These are phyloP conservation scores for Macrophomina tecta DNA, from an alignment of 2,329 filamentous ascomycete genomes.

Conservation along the genomic window DNA sequence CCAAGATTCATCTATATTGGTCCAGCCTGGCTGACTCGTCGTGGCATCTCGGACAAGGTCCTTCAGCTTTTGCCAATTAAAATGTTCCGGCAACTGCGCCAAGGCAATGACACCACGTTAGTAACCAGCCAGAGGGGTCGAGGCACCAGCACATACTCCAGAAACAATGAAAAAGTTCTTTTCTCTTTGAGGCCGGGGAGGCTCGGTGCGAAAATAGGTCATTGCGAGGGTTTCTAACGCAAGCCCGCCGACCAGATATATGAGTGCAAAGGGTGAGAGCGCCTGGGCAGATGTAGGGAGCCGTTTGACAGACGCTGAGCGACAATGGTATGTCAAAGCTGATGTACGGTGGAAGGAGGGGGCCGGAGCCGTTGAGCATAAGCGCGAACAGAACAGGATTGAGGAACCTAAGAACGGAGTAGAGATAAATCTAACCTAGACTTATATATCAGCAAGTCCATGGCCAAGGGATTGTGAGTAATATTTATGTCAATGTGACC, in stretches of 20 bases:
- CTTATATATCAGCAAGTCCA: slow-evolving; percentile 22
- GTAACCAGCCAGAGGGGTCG: too few relatives aligned
- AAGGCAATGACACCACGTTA: too few relatives aligned
- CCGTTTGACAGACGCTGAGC: slow-evolving; percentile 23
- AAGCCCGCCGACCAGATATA: background rate
- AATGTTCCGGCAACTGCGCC: slow-evolving; percentile 27
- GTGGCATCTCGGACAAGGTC: slow-evolving; percentile 43
- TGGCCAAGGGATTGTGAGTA: slow-evolving; percentile 15
- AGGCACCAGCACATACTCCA: slow-evolving; percentile 14
- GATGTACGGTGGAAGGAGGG: background rate
- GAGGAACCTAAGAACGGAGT: background rate
- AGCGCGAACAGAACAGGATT: background rate
- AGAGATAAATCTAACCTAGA: background rate
- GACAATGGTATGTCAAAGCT: slow-evolving; percentile 19
- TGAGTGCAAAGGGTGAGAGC: background rate
- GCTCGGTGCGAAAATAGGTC: slow-evolving; percentile 1
- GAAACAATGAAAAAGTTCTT: slow-evolving; percentile 29
- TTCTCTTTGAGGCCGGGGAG: slow-evolving; percentile 14
- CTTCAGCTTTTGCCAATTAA: slow-evolving; percentile 46
- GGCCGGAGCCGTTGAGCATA: background rate
- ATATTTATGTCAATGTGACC: slow-evolving; percentile 10
- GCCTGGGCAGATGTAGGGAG: slow-evolving; percentile 21
- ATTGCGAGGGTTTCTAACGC: background rate
- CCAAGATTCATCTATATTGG: slow-evolving; percentile 37
- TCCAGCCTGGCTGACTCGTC: slow-evolving; percentile 46